phyloP scores from a whole-genome alignment of 192 early-diverging fungal genomes.

The Rhizophagus clarus region DNA sequence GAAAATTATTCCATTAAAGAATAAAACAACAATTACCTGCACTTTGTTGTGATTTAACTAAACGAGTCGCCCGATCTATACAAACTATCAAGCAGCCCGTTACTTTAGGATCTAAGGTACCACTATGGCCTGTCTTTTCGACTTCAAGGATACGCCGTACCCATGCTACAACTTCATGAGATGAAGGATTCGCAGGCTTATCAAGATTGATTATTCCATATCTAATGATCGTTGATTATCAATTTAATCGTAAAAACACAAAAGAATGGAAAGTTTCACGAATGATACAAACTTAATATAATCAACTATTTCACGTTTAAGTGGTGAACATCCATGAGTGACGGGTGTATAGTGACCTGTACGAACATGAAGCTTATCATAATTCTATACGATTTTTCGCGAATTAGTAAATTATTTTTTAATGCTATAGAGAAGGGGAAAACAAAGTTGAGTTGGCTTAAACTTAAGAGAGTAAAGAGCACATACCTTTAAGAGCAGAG shows the following conservation, averaged over 20 bases:
- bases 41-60: constrained; percentile 99
- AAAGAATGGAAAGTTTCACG: neutral
- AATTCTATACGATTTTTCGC: constrained; percentile 63
- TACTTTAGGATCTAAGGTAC: constrained; percentile 98
- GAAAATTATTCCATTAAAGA: neutral
- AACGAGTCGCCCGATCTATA: constrained; percentile 95
- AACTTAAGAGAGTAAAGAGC: neutral
- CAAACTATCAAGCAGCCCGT: constrained; percentile 99
- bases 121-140: constrained; percentile 98
- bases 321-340: constrained; percentile 89
- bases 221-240: constrained; percentile 35
- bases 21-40: constrained; percentile 60
- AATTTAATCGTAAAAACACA: neutral
- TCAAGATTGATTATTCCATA: constrained; percentile 99
- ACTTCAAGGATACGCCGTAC: constrained; percentile 95
- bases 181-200: constrained; percentile 99
- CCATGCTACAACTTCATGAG: constrained; percentile 99
- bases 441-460: neutral
- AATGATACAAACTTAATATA: constrained; percentile 68
- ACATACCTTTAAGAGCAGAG: constrained; percentile 87
- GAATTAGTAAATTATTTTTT: neutral
- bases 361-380: constrained; percentile 95
- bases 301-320: constrained; percentile 88
- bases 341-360: constrained; percentile 99
- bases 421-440: neutral